phyloP scores from a whole-genome alignment of 345 rosid species.

The Citrus australasica region DNA sequence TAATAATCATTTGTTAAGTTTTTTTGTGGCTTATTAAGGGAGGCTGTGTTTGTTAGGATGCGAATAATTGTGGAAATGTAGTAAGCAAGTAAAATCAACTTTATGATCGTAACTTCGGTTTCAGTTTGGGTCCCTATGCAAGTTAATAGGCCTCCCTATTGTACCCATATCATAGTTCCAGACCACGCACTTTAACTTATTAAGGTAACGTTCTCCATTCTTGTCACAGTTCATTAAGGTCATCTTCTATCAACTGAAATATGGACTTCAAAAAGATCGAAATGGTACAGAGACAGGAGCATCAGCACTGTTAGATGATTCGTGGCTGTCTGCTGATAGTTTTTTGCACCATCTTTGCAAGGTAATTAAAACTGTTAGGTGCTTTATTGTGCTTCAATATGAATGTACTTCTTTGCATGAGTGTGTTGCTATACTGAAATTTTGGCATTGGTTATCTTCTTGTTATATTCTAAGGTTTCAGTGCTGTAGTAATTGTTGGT shows the following conservation, averaged over 20 bases:
- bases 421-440: not conserved
- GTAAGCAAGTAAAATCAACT: not conserved
- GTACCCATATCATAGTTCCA: not conserved
- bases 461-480: not conserved
- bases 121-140: not conserved
- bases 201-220: not conserved
- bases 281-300: slow-evolving; percentile 42
- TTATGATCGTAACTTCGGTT: not conserved
- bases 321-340: slow-evolving; percentile 82
- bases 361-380: slow-evolving; percentile 34
- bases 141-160: not conserved
- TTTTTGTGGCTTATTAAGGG: not conserved
- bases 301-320: slow-evolving; percentile 66
- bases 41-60: not conserved
- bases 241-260: slow-evolving; percentile 80
- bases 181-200: not conserved
- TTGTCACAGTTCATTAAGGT: slow-evolving; percentile 72
- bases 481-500: not conserved
- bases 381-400: not conserved
- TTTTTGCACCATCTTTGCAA: slow-evolving; percentile 75
- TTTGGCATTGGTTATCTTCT: not conserved
- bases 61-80: not conserved
- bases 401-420: slow-evolving; percentile 5
- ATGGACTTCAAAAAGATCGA: slow-evolving; percentile 71
- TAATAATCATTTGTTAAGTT: not conserved